phyloP scores from a whole-genome alignment of 2,329 filamentous ascomycete species.

The Aureobasidium uvarum region DNA sequence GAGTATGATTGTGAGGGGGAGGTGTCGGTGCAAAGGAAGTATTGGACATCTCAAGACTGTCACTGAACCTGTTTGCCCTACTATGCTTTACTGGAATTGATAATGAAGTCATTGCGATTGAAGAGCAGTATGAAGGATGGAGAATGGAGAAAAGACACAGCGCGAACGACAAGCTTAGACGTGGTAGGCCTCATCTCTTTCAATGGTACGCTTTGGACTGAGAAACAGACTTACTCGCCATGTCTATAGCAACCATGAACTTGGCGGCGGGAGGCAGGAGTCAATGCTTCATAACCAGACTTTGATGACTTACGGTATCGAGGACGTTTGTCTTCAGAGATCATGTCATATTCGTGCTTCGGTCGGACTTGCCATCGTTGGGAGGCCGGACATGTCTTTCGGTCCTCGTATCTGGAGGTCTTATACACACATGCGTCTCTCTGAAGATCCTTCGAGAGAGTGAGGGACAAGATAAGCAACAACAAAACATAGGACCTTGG shows the following conservation, averaged over 20 bases:
- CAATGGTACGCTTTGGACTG: constrained; percentile 7
- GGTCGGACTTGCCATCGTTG: not conserved
- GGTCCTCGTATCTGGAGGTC: not conserved
- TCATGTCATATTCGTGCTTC: not conserved
- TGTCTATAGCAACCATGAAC: constrained; percentile 23
- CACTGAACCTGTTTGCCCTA: not conserved
- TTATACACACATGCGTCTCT: not conserved
- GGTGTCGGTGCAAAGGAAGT: constrained; percentile 10
- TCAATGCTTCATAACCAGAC: constrained; percentile 18
- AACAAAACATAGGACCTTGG: constrained; percentile 1
- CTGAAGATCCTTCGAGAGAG: not conserved
- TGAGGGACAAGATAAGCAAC: not conserved
- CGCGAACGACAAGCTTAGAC: not conserved
- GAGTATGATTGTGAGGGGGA: not conserved
- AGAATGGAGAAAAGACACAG: not conserved
- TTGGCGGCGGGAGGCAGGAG: constrained; percentile 19
- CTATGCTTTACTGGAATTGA: not conserved
- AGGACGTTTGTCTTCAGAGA: not conserved
- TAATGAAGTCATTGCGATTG: not conserved
- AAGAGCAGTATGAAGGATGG: not conserved
- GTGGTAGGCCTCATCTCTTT: not conserved
- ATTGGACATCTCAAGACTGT: constrained; percentile 4
- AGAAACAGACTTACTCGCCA: constrained; percentile 20
- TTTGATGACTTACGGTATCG: not conserved
- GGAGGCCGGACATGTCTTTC: not conserved